phyloP scores from a whole-genome alignment of 2,329 filamentous ascomycete species.

The Sarocladiaceae sp. region DNA sequence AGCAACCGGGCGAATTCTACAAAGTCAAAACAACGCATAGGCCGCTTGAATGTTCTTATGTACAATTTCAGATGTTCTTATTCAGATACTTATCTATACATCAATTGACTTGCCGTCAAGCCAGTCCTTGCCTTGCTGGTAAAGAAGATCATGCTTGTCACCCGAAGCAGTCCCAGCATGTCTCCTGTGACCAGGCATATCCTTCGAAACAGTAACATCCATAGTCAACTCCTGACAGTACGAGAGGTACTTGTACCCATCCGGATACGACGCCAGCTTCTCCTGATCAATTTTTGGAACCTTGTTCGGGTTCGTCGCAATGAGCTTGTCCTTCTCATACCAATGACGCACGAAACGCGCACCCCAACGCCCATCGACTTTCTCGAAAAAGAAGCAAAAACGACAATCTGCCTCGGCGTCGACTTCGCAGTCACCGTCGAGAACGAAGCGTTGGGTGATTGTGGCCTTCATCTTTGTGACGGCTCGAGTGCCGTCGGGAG shows the following conservation, averaged over 20 bases:
- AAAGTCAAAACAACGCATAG: too few species aligned
- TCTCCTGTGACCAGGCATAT: slow-evolving; percentile 40
- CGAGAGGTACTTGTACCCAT: slow-evolving; percentile 39
- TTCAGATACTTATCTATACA: slow-evolving; percentile 12
- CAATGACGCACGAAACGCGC: slow-evolving; percentile 41
- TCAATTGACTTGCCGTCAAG: slow-evolving; percentile 33
- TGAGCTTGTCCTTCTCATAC: slow-evolving; percentile 50
- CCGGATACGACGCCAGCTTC: slow-evolving; percentile 34
- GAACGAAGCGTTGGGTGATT: slow-evolving; percentile 42
- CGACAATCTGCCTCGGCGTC: slow-evolving; percentile 43
- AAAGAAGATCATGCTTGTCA: slow-evolving; percentile 41
- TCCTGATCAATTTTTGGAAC: slow-evolving; percentile 35
- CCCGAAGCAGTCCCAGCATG: slow-evolving; percentile 18
- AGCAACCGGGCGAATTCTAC: neutral
- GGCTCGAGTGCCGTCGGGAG: slow-evolving; percentile 30
- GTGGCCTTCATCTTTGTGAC: slow-evolving; percentile 48
- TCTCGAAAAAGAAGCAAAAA: slow-evolving; percentile 42
- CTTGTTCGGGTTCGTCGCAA: slow-evolving; percentile 37
- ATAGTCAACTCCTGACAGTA: slow-evolving; percentile 42
- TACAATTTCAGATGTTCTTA: neutral
- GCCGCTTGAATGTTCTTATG: too few species aligned
- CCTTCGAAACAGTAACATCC: slow-evolving; percentile 36
- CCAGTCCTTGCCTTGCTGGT: slow-evolving; percentile 38
- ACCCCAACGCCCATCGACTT: slow-evolving; percentile 32
- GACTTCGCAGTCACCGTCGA: slow-evolving; percentile 33